Evolutionary conservation across 805 yeast species (phyloP).

Genomic region (Dipodascus albidus): DNA sequence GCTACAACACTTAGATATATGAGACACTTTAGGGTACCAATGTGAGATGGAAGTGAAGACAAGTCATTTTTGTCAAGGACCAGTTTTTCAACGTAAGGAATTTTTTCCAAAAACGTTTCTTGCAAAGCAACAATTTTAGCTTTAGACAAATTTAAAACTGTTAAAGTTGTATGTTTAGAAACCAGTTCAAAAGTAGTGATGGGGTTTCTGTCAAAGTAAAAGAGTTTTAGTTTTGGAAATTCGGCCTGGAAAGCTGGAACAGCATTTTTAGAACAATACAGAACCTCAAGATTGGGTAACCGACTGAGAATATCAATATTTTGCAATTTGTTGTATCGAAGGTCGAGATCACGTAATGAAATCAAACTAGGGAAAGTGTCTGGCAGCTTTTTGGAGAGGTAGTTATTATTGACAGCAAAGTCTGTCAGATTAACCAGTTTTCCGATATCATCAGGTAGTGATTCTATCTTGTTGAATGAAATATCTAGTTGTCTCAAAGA

Average conservation of each 20-base stretch:
- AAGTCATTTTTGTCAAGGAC: slow-evolving; percentile 74
- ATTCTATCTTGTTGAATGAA: slow-evolving; percentile 63
- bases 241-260: slow-evolving; percentile 58
- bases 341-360: slow-evolving; percentile 58
- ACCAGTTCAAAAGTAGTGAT: slow-evolving; percentile 53
- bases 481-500: slow-evolving; percentile 60
- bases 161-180: slow-evolving; percentile 45
- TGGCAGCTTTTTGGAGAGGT: slow-evolving; percentile 42
- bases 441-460: slow-evolving; percentile 51
- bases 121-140: slow-evolving; percentile 75
- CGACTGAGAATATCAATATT: slow-evolving; percentile 45
- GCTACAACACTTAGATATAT: slow-evolving; percentile 57
- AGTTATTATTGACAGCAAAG: slow-evolving; percentile 67
- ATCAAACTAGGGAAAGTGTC: slow-evolving; percentile 39
- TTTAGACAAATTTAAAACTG: slow-evolving; percentile 64
- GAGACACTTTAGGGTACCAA: slow-evolving; percentile 47
- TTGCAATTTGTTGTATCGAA: slow-evolving; percentile 50
- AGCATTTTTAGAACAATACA: slow-evolving; percentile 63
- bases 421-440: slow-evolving; percentile 46
- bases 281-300: slow-evolving; percentile 55
- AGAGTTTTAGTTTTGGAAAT: slow-evolving; percentile 49
- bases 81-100: slow-evolving; percentile 60
- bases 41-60: slow-evolving; percentile 62
- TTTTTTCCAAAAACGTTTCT: slow-evolving; percentile 44
- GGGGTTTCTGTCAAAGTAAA: slow-evolving; percentile 76